Evolutionary conservation across 805 yeast species (phyloP).

Genomic region (Candida methanosorbosa): DNA sequence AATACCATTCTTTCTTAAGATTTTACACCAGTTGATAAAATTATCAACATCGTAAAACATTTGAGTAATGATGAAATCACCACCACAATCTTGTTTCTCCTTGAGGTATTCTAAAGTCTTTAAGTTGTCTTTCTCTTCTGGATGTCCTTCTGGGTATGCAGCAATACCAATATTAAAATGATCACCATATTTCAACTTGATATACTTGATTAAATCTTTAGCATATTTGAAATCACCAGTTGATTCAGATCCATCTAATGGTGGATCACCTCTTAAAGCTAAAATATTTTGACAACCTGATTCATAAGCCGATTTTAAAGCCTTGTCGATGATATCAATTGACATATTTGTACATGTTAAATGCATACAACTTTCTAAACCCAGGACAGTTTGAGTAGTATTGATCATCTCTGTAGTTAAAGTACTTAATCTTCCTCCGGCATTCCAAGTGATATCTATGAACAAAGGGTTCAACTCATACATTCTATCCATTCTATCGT

Average conservation of each 20-base stretch:
- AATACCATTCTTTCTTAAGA: conserved; percentile 64
- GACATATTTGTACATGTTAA: conserved; percentile 96
- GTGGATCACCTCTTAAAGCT: conserved; percentile 95
- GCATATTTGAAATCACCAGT: conserved; percentile 87
- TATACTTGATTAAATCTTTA: conserved; percentile 73
- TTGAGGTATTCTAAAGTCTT: conserved; percentile 55
- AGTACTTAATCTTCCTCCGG: conserved; percentile 83
- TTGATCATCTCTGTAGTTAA: conserved; percentile 88
- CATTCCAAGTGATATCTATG: conserved; percentile 97
- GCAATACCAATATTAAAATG: conserved; percentile 95
- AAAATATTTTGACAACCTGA: conserved; percentile 94
- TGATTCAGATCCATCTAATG: conserved; percentile 62
- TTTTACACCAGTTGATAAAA: conserved; percentile 74
- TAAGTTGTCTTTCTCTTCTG: conserved; percentile 63
- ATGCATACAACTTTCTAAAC: conserved; percentile 96
- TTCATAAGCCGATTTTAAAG: conserved; percentile 73
- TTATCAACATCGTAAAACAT: conserved; percentile 92
- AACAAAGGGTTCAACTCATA: conserved; percentile 84
- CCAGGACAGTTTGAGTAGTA: conserved; percentile 82
- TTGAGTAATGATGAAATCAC: conserved; percentile 88
- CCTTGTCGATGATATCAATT: conserved; percentile 67
- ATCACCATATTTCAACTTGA: conserved; percentile 69
- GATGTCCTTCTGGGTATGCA: conserved; percentile 96
- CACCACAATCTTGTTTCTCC: conserved; percentile 91
- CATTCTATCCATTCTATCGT: conserved; percentile 98